These are phyloP conservation scores for Rhododendron henanense DNA, from an alignment of 148 eudicot species.

Conservation along the genomic window DNA sequence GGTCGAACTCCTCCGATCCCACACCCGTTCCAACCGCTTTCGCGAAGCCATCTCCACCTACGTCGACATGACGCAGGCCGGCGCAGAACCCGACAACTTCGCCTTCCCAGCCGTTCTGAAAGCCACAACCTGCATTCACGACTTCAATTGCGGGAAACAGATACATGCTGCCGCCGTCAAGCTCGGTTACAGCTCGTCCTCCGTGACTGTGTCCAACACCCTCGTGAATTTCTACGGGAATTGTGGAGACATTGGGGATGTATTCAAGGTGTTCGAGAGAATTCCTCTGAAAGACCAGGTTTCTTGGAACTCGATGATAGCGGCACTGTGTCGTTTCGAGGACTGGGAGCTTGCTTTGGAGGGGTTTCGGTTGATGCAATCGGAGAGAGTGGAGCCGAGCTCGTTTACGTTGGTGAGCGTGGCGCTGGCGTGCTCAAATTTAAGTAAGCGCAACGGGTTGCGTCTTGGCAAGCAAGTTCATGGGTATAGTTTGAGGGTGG, in stretches of 20 bases:
- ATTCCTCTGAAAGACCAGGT: slow-evolving; percentile 62
- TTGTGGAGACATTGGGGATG: slow-evolving; percentile 52
- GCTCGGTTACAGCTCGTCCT: slow-evolving; percentile 40
- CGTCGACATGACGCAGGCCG: slow-evolving; percentile 46
- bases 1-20: slow-evolving; percentile 59
- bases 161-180: slow-evolving; percentile 56
- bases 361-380: slow-evolving; percentile 54
- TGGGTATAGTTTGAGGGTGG: slow-evolving; percentile 62
- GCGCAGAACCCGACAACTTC: slow-evolving; percentile 51
- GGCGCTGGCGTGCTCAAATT: slow-evolving; percentile 56
- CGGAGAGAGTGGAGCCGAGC: slow-evolving; percentile 42
- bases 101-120: slow-evolving; percentile 68
- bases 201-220: slow-evolving; percentile 63
- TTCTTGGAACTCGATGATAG: slow-evolving; percentile 80
- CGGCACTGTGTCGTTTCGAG: slow-evolving; percentile 56
- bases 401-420: slow-evolving; percentile 80
- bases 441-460: slow-evolving; percentile 38
- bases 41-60: slow-evolving; percentile 60
- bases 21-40: slow-evolving; percentile 48
- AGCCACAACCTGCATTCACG: slow-evolving; percentile 47
- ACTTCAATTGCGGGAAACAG: slow-evolving; percentile 54
- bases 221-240: slow-evolving; percentile 64
- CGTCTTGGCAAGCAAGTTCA: slow-evolving; percentile 77
- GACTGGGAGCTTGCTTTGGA: slow-evolving; percentile 67
- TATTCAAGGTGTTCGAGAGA: slow-evolving; percentile 61